Conservation (phyloP, 176 grass and related monocot genomes). For the Musa schizocarpa region DNA sequence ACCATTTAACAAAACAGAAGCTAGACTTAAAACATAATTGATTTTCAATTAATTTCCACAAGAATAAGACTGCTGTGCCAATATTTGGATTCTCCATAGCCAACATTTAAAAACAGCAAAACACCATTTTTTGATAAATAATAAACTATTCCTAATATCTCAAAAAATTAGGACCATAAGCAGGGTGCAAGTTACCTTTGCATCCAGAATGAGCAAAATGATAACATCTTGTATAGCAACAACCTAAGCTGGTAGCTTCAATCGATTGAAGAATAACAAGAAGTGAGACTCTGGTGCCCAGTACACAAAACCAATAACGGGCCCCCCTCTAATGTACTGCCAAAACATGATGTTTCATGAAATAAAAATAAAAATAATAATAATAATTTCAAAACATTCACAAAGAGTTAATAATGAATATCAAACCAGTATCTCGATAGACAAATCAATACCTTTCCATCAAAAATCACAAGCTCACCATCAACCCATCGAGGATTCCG, state of each 20-base stretch:
- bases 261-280: constrained; percentile 73
- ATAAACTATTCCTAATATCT: no score
- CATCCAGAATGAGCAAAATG: not conserved
- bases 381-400: not conserved
- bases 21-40: no score
- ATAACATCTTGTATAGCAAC: not conserved
- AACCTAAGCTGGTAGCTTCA: constrained; percentile 65
- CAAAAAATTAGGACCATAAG: no score
- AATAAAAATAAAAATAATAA: constrained; percentile 30
- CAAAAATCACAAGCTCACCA: constrained; percentile 83
- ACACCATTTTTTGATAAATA: no score
- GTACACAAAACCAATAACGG: constrained; percentile 89
- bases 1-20: no score
- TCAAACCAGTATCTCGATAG: not conserved
- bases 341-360: constrained; percentile 25
- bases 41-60: no score
- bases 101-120: no score
- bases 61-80: no score
- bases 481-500: constrained; percentile 82
- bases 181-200: not conserved
- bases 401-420: constrained; percentile 6
- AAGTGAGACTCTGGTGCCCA: constrained; percentile 74
- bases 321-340: constrained; percentile 82
- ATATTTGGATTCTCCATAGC: no score
- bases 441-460: constrained; percentile 67